Evolutionary conservation across 1,139 yeast genomes (phyloP), one percentile per base, ranked within the genome.

Genomic region (Zygosaccharomyces pseudobailii): DNA sequence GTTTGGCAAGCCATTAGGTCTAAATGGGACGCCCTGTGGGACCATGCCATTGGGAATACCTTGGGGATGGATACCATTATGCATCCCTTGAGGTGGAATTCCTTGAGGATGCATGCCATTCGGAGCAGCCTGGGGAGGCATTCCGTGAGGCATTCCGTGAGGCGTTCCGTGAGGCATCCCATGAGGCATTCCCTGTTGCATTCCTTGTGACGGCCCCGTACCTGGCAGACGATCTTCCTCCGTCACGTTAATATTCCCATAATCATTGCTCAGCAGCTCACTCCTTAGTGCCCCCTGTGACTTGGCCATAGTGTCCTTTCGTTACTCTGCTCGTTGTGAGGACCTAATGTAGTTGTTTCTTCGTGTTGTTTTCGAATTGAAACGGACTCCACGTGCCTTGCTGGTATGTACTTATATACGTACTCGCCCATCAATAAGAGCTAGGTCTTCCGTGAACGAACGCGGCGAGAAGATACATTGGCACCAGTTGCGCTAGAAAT

Each of bases 161-260:
- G 33, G 19, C 33, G 5, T 30, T 7, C 33, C 33, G 3, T 30
- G 33, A 19, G 33, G 33, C 33, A 30, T 30, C 5, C 33, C 33
- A 13, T n/a, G 33, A 3, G 13, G 33, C 10, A 30, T n/a, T 30
- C 33, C 33, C 19, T 30, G 33, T 4, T 13, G 33, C 33, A 30
- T n/a, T 9, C 33, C 33, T 19, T 30, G 33, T 7, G 19, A 13
- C 33, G 5, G 7, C 13, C 33, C 33, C 33, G 19, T 6, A 13
- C 19, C 33, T 3, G 33, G 33, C 10, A 30, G 19, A 7, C 33
- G 33, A 30, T 27, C 58, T 50, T 74, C 77, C 23, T 71, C 56
- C 7, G 68, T 52, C 9, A 74, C 62, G 47, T 73, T 76, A 24
- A 74, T 73, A 50, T 58, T 63, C 1, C 76, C 78, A 5, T 70